Evolutionary conservation across 1,139 yeast species (phyloP), one percentile per base, ranked within the genome.

Genomic region (Arxiozyma slooffiae): DNA sequence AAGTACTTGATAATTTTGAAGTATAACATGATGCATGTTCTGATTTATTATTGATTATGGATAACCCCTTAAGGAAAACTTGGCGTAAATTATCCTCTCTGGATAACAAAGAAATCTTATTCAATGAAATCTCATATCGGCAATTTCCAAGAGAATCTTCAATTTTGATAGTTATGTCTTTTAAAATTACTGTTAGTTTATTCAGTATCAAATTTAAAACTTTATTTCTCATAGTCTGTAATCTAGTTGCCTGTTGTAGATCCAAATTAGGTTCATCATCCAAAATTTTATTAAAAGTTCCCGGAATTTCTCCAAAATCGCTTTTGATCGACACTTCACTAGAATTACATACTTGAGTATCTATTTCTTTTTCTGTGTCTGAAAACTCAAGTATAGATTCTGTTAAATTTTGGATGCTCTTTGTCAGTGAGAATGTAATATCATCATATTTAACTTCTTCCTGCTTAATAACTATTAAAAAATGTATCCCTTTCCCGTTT

Each of bases 1-100:
- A 82, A 46, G 80, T 77, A 2, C 85, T 84, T 55, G 83, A 85
- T 49, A 78, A 81, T 50, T 79, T 84, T 0, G 92, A 80, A 59
- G 82, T 82, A 40, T 81, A 72, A 69, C 89, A 82, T 47, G 79
- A 78, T 69, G 78, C 69, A 4, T 30, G 36, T 9, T 24, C 24
- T 21, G 23, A 7, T 6, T 37, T 24, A n/a, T 6, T 39, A 18
- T 39, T 22, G 16, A n/a, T n/a, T 17, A 38, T 41, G 20, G 22
- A 18, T n/a, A 44, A 23, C 17, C 45, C 43, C 18, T 40, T 49
- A 3, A 57, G 40, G 24, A 46, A 49, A 3, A 59, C 46, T 14
- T 52, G 53, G 36, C 62, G 49, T 9, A 46, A 37, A 36, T 51
- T 51, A 36, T 55, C 53, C 37, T 57, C 60, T 7, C 48, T 55